A percentile compares a stretch with the other conserved stretches of the same genome.
These are phyloP conservation scores for Petrea volubilis DNA, from an alignment of 257 asterid species.

Conservation along the genomic window DNA sequence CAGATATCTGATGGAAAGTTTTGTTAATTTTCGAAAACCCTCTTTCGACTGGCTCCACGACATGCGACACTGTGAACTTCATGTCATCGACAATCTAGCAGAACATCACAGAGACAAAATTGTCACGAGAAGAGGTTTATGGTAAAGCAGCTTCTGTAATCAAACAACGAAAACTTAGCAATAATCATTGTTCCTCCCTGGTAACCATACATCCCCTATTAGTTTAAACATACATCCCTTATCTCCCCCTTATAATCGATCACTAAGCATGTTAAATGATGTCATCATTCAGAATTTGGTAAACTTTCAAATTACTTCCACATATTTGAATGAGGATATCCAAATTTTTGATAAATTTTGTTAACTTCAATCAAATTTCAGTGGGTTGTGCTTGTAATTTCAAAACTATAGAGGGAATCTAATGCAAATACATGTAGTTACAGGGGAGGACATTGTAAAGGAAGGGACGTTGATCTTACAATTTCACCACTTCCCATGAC, in stretches of 20 bases:
- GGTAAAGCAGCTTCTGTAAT: not conserved
- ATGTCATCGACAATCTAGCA: conserved; percentile 87
- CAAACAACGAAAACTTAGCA: not conserved
- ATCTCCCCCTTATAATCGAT: no score
- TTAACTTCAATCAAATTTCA: no score
- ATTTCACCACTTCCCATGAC: conserved; percentile 96
- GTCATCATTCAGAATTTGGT: no score
- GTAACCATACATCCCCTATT: no score
- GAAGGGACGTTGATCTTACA: conserved; percentile 45
- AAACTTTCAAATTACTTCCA: no score
- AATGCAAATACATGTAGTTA: not conserved
- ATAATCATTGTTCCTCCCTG: no score
- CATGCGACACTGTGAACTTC: conserved; percentile 96
- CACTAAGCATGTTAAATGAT: no score
- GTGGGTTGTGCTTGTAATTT: no score
- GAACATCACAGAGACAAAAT: conserved; percentile 9
- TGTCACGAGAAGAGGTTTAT: not conserved
- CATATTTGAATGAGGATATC: no score
- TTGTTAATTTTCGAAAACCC: conserved; percentile 81
- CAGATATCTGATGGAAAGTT: conserved; percentile 88
- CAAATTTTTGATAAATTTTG: no score
- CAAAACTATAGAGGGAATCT: not conserved
- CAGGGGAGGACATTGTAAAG: no score
- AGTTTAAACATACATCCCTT: no score
- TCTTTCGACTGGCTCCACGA: conserved; percentile 92